Conservation (phyloP, 1,284 basidiomycete species). For the Spongispora temasekensis region DNA sequence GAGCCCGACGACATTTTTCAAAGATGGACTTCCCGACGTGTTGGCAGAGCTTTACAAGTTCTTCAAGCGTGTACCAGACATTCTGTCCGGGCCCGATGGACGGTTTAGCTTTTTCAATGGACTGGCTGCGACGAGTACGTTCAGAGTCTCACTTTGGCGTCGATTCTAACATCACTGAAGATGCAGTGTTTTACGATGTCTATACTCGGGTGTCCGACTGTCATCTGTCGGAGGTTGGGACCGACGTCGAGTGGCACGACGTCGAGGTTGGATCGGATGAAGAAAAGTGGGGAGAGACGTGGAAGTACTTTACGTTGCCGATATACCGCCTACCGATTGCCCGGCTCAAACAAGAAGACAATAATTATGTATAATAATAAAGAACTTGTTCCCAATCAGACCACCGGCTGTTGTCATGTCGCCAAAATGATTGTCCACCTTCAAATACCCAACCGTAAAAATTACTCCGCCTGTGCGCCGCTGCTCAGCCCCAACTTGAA, state of each 20-base stretch:
- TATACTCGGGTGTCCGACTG: constrained; percentile 86
- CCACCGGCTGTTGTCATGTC: constrained; percentile 19
- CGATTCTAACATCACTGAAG: no score
- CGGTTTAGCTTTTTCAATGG: constrained; percentile 98
- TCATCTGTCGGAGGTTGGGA: constrained; percentile 81
- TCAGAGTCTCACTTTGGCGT: no score
- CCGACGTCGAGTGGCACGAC: constrained; percentile 73
- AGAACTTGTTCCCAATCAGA: constrained; percentile 13
- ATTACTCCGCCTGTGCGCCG: no score
- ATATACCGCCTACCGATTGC: constrained; percentile 66
- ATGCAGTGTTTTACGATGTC: constrained; percentile 88
- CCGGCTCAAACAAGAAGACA: constrained; percentile 36
- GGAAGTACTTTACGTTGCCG: constrained; percentile 71
- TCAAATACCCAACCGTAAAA: no score
- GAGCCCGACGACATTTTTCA: constrained; percentile 12
- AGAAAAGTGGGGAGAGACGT: constrained; percentile 67
- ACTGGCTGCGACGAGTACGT: constrained; percentile 87
- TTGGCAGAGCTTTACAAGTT: constrained; percentile 72
- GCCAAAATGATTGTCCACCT: no score
- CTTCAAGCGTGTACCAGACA: constrained; percentile 81
- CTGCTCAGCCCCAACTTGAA: no score
- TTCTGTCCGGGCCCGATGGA: constrained; percentile 77
- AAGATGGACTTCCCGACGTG: not conserved
- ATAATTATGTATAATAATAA: no score
- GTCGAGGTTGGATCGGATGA: constrained; percentile 56